phyloP scores from a whole-genome alignment of 805 yeast genomes.

The Candida pseudoglaebosa region DNA sequence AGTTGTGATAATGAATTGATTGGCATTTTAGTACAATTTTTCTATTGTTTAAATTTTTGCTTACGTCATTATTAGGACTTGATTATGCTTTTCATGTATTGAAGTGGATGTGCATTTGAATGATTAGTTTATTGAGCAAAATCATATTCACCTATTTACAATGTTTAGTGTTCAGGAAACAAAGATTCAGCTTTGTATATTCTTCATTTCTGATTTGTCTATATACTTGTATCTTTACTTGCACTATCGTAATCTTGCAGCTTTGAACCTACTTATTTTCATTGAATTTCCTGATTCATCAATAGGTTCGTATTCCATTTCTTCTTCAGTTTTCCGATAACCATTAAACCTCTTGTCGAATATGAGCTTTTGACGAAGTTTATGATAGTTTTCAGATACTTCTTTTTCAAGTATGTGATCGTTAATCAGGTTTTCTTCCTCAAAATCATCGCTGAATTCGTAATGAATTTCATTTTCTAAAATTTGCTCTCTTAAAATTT shows the following conservation, averaged over 20 bases:
- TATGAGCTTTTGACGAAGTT: constrained; percentile 50
- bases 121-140: too few species aligned
- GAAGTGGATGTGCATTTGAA: too few species aligned
- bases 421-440: constrained; percentile 11
- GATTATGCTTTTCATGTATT: too few species aligned
- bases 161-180: too few species aligned
- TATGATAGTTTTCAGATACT: constrained; percentile 53
- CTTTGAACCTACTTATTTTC: constrained; percentile 64
- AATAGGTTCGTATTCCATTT: constrained; percentile 60
- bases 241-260: constrained; percentile 39
- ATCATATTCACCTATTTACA: too few species aligned
- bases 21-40: too few species aligned
- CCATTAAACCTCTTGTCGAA: constrained; percentile 39
- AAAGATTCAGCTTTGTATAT: too few species aligned
- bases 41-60: too few species aligned
- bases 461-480: constrained; percentile 33
- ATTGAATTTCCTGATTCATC: constrained; percentile 60
- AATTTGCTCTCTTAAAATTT: constrained; percentile 39
- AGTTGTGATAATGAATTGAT: too few species aligned
- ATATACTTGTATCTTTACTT: too few species aligned
- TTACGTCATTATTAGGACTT: too few species aligned
- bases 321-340: constrained; percentile 42
- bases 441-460: constrained; percentile 20
- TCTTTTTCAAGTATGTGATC: constrained; percentile 41
- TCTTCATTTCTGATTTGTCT: too few species aligned